Evolutionary conservation across 2,329 filamentous ascomycete species (phyloP).

Genomic region (Zymoseptoria pseudotritici): DNA sequence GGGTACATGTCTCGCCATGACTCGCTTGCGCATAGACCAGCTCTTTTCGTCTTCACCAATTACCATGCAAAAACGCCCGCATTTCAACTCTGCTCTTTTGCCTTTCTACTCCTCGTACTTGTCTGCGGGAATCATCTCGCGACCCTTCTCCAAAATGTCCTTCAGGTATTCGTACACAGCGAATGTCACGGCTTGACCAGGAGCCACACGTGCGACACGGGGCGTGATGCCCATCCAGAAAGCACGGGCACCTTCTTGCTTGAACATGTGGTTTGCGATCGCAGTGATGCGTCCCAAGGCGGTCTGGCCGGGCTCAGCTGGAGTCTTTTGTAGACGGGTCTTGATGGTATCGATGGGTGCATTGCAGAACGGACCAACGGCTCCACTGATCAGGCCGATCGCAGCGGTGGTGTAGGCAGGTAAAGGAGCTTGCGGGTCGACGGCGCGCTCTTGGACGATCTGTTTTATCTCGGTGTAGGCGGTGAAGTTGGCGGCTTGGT

Average conservation of each 20-base stretch:
- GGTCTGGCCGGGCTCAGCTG: constrained; percentile 67
- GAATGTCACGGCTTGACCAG: constrained; percentile 77
- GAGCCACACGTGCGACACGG: constrained; percentile 92
- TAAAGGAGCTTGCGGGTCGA: constrained; percentile 59
- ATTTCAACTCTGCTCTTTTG: not conserved
- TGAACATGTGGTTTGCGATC: constrained; percentile 60
- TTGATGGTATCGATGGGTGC: constrained; percentile 99
- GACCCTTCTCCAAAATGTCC: constrained; percentile 40
- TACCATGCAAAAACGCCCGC: not conserved
- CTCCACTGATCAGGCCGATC: constrained; percentile 84
- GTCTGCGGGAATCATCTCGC: constrained; percentile 41
- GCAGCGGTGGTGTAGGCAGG: constrained; percentile 85
- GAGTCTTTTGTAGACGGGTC: constrained; percentile 86
- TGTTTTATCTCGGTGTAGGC: constrained; percentile 93
- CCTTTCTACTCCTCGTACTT: constrained; percentile 42
- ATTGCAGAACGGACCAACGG: constrained; percentile 93
- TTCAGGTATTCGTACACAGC: constrained; percentile 49
- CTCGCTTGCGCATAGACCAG: not conserved
- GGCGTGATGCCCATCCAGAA: constrained; percentile 99
- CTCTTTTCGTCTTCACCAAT: not conserved
- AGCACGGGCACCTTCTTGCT: constrained; percentile 84
- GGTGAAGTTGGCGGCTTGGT: constrained; percentile 98
- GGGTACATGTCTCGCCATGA: not conserved
- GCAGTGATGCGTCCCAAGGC: constrained; percentile 69
- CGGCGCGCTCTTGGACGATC: constrained; percentile 63